Base-by-base conservation (phyloP, 345 rosid species). In the Acer yangbiense region DNA sequence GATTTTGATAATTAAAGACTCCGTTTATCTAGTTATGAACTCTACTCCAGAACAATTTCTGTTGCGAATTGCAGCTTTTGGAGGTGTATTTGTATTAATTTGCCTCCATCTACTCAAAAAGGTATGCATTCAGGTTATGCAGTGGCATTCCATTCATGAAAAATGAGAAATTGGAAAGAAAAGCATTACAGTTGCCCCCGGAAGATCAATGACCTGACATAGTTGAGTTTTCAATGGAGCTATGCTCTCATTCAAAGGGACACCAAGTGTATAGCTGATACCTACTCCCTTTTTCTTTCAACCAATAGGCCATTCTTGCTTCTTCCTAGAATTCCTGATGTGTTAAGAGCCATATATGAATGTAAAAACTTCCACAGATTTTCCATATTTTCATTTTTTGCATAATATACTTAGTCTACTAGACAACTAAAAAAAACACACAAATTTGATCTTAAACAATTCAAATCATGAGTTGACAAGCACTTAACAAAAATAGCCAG, bases 1-100 rank as follows among this genome's bases (percentile, higher is more conserved):
- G 87, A 69, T 86, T 35, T 74, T 76, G 55, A 83, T 92, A 11
- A 77, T 82, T 48, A 64, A 74, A 66, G 98, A 94, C 77, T 89
- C 91, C 65, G 20, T 87, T 25, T 86, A 88, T 57, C 79, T 92
- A 18, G 66, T 87, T 9, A 50, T 72, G 12, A 76, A 76, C 20
- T 78, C 90, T 72, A 93, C 91, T 9, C 82, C 84, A 0, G 91
- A 88, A 50, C 81, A 83, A 23, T 9, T 80, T 50, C 54, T 75
- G 71, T 77, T 82, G 27, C 83, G 79, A 62, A 81, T 76, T 74
- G 81, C 58, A 2, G 85, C 86, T 62, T 86, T 82, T 41, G 95
- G 89, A 17, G 79, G 88, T 55, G 77, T 89, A 46, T 79, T 87
- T 32, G 29, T 90, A 9, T 79, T 94, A 79, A 83, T 92, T 7